Evolutionary conservation across 2,329 filamentous ascomycete species (phyloP), one percentile per base, ranked within the genome.

Genomic region (Cercospora nicotianae): DNA sequence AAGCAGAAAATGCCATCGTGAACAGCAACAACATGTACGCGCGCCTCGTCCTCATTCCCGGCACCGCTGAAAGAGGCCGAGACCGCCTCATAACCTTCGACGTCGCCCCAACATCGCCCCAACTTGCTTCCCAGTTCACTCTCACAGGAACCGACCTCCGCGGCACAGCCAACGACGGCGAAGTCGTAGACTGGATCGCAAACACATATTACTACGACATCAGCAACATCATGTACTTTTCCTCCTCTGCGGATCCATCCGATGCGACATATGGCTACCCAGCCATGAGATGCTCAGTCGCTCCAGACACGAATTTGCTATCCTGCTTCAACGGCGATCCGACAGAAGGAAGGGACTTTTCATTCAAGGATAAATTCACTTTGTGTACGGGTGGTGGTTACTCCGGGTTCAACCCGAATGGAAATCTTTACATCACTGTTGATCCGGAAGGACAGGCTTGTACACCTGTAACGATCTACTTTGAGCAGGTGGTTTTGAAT

Each of bases 11-110:
- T 31, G 53, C 53, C 53, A 31, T 57, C 26, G 53, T 28, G 13
- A 57, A 57, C 53, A 57, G 53, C 53, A 57, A 57, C 53, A 57
- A 57, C 53, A 57, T 57, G 53, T 57, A 57, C 12, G 53, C 23
- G 3, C 53, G 53, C 23, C 53, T 57, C 1, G 28, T 28, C 3
- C 28, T 28, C 53, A 28, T 57, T 13, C 53, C 53, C 48, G 26
- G 26, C 48, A 23, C 48, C 20, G 36, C 36, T 7, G 9, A 6
- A 42, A 57, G 53, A n/a, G 53, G 28, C 26, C 23, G 53, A 16
- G 23, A 28, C 53, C 28, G 28, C 53, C 23, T 28, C 53, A 30
- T 57, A 3, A 57, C 53, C 23, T 57, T 57, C 26, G 53, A 57
- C 26, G 53, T 57, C 23, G 12, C 53, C 20, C 13, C 53, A 10